Evolutionary conservation across 2,329 filamentous ascomycete genomes (phyloP), one percentile per base, ranked within the genome.

Genomic region (Coniochaeta sp.): DNA sequence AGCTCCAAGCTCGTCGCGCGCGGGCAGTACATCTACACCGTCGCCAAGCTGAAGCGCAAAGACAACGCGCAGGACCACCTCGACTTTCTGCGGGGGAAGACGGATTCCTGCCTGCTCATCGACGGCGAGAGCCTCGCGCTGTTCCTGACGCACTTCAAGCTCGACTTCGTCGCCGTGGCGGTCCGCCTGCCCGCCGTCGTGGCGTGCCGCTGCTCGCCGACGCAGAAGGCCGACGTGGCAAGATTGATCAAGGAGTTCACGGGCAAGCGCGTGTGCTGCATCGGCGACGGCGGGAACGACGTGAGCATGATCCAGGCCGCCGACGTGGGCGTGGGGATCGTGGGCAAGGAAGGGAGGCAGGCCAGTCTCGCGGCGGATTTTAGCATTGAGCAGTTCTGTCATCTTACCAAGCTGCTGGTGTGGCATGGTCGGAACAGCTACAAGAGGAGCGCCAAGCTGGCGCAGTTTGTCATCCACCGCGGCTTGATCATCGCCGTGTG

Each of bases 281-380:
- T 99, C 66, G 95, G 95, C 40, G 95, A 99, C 70, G 95, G 95
- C 65, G 95, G 96, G 67, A 99, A 99, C 75, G 96, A 99, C 72
- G 95, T 99, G 5, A 93, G 89, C 66, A 99, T 99, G 95, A 99
- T 99, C 66, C 95, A 98, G 78, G 93, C 95, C 8, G 95, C 96
- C 0, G 95, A 99, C 69, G 93, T 99, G 0, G 96, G 96, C 62
- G 93, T 99, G 28, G 95, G 95, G 62, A 99, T 99, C 63, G 95
- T 98, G 0, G 95, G 95, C 62, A 99, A 99, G 78, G 95, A 99
- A 78, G 95, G 95, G 36, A 87, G 91, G 24, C 95, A 99, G 77
- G 95, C 95, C 38, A 95, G 89, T 70, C 81, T 99, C 55, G 96
- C 96, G 0, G 96, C 95, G 12, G 95, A 99, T 73, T 99, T 99